Base-by-base conservation (phyloP, 345 rosid species). In the Murraya koenigii region DNA sequence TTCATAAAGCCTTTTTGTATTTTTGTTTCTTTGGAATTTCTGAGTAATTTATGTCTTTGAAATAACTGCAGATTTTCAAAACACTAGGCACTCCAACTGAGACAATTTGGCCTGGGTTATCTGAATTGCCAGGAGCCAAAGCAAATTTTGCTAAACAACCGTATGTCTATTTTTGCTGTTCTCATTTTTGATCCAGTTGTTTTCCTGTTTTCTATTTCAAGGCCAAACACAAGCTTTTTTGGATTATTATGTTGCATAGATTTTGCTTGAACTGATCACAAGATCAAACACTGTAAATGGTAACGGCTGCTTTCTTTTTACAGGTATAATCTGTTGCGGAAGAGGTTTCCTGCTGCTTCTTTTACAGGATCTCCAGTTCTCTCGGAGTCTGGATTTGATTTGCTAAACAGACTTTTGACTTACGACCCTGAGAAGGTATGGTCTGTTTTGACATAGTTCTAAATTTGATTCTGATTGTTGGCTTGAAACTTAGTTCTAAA, bases 71-170 rank as follows among this genome's bases (percentile, higher is more conserved):
- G 97, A 92, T 95, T 33, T 92, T 90, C 78, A 86, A 79, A 38
- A 83, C 82, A 22, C 95, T 95, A 82, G 98, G 98, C 77, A 90
- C 94, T 7, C 98, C 98, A 26, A 88, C 67, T 23, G 97, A 90
- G 69, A 71, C 76, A 7, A 82, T 79, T 61, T 95, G 98, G 98
- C 87, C 95, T 64, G 96, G 91, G 38, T 86, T 88, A 81, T 88
- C 94, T 17, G 66, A 85, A 30, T 82, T 93, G 70, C 92, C 92
- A 0, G 92, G 94, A 72, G 86, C 88, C 2, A 93, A 89, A 86
- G 93, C 90, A 77, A 89, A 89, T 72, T 92, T 89, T 82, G 87
- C 81, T 52, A 69, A 78, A 68, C 97, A 92, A 56, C 88, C 82
- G 86, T 90, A 79, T 86, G 56, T 71, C 66, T 54, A 0, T 70